A percentile compares a stretch with the other conserved stretches of the same genome.
phyloP scores from a whole-genome alignment of 2,329 filamentous ascomycete genomes.

The Aspergillus sp. region DNA sequence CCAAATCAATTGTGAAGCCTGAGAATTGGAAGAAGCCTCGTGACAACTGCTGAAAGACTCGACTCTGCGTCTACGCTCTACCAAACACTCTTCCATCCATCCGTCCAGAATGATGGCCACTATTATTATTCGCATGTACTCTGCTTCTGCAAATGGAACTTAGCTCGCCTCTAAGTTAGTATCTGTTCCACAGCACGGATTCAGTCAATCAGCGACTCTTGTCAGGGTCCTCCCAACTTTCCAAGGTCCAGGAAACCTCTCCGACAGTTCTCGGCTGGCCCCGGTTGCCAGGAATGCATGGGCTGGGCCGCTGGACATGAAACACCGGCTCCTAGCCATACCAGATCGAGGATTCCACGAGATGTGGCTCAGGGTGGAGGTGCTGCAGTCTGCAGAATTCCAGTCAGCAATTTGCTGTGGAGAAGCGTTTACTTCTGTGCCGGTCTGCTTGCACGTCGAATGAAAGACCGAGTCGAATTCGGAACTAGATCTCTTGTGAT shows the following conservation, averaged over 20 bases:
- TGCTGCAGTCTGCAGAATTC: constrained; percentile 17
- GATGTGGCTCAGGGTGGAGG: constrained; percentile 1
- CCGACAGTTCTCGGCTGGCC: constrained; percentile 26
- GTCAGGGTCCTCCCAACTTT: constrained; percentile 26
- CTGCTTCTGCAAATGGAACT: background rate
- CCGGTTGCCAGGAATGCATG: constrained; percentile 14
- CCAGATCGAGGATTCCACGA: constrained; percentile 14
- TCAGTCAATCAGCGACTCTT: constrained; percentile 13
- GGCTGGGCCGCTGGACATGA: constrained; percentile 13
- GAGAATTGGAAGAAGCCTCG: background rate
- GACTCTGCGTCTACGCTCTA: background rate
- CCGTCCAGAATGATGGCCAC: background rate
- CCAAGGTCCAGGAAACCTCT: constrained; percentile 25
- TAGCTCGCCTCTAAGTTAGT: background rate
- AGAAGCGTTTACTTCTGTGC: background rate
- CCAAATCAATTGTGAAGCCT: background rate
- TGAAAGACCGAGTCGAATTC: constrained; percentile 1
- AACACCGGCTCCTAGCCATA: constrained; percentile 18
- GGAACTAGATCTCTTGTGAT: background rate
- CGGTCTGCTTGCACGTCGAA: background rate
- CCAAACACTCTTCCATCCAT: background rate
- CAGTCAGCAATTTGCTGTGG: constrained; percentile 1
- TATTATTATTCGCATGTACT: background rate
- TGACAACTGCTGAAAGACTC: background rate
- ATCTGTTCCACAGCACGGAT: background rate